Evolutionary conservation across 352 stramenopile genomes (phyloP), one percentile per base, ranked within the genome.

Genomic region (Globisporangium uncinulatum): DNA sequence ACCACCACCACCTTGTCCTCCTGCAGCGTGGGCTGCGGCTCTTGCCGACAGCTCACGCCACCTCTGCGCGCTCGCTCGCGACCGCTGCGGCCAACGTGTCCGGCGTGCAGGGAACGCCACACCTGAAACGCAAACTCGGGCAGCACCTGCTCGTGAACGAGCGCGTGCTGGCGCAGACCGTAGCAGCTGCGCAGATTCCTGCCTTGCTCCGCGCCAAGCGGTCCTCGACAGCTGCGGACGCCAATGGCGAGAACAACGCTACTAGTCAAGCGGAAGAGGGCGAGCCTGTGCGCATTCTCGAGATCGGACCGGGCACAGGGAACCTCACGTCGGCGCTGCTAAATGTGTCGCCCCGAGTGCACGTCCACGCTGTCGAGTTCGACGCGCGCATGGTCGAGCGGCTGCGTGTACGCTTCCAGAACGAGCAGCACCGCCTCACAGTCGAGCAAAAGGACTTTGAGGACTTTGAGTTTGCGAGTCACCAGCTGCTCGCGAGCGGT

Each of bases 291-390:
- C 76, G 70, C n/a, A 75, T 95, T 37, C 73, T 95, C 24, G 86
- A 95, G 63, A 88, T 95, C 51, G 86, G 86, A 13, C 84, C 86
- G 0, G 86, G 86, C 15, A 95, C 83, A 7, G 86, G 86, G 51
- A 95, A 95, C 54, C 69, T 95, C 44, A 95, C 86, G 60, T 83
- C 85, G n/a, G 71, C 79, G 31, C 54, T 95, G 56, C 69, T 95
- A 37, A 58, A 70, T 32, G 49, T 71, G 13, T 65, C 69, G 8
- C 66, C 76, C 1, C 63, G 66, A 2, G 65, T 94, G 31, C 67
- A 76, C 17, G 73, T 92, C 20, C 71, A 86, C 45, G 68, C 74
- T 2, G 76, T 95, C 24, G 86, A 95, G 64, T 92, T 81, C 54
- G 86, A 95, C 53, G 43, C 24, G 13, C 76, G 78, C 55, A 92